Base-by-base conservation (phyloP, 176 grass and related monocot species). In the Raddia distichophylla region DNA sequence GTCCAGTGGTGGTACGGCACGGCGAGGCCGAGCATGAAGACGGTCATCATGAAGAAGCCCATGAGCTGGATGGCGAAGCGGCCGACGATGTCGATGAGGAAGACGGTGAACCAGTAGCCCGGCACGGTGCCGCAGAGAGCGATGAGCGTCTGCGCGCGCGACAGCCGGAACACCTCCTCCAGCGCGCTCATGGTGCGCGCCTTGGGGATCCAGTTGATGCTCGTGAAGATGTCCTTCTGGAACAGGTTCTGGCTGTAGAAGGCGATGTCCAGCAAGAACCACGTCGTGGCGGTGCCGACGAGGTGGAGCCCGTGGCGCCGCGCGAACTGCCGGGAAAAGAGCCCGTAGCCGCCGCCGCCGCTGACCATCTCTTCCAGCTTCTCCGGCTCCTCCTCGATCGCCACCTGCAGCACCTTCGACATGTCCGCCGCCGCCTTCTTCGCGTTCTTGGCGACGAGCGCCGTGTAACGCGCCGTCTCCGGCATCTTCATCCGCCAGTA, bases 231-330 rank as follows among this genome's bases (percentile, higher is more conserved):
- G 81, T 96, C 93, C 80, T 96, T 96, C 64, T 96, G 90, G 76
- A 90, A 90, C 0, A 97, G 91, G 85, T 93, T 97, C 83, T 93
- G 86, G 73, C 88, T 93, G 86, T 96, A 96, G 85, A 93, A 96
- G 82, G 94, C 91, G 88, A 93, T 91, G 82, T 97, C 94, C 5
- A 97, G 86, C 16, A 97, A 78, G 78, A 97, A 93, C 91, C 94
- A 97, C 0, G 91, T 93, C 7, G 69, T 63, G 18, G 94, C 54
- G 1, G 89, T 93, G 84, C 88, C 94, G 4, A 97, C 0, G 19
- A 93, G 83, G 65, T 94, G 92, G 1, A 76, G 6, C 3, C 92
- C 89, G 9, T 91, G 92, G 19, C 92, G 89, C 16, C 69, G 74
- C 0, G 35, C 55, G 65, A 94, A 94, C 75, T 91, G 64, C 0